Conservation (phyloP, 768 basidiomycete genomes). For the Lanmaoa rubissima region DNA sequence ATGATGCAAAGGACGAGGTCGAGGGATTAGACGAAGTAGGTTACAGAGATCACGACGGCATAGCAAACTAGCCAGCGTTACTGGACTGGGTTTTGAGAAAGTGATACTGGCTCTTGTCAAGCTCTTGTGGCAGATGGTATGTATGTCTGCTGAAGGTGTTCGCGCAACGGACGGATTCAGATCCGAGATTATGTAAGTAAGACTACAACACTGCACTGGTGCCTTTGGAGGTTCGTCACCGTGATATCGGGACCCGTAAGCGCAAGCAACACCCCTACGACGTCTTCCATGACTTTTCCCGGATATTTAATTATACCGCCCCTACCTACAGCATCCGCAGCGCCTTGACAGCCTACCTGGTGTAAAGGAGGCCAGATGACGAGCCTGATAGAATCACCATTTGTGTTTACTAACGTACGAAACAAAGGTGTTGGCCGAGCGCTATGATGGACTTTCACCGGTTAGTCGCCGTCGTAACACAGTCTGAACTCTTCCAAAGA, state of each 20-base stretch:
- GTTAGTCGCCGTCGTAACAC: constrained; percentile 21
- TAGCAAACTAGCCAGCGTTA: constrained; percentile 29
- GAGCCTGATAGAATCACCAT: not conserved
- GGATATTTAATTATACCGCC: constrained; percentile 53
- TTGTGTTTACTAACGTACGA: not conserved
- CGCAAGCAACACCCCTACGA: constrained; percentile 56
- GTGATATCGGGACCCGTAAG: constrained; percentile 49
- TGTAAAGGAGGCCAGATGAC: not conserved
- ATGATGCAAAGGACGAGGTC: constrained; percentile 16
- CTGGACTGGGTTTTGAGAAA: not conserved
- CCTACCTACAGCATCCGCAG: constrained; percentile 43
- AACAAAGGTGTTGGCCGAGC: not conserved
- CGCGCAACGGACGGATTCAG: no score
- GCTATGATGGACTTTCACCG: not conserved
- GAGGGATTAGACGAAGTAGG: constrained; percentile 15
- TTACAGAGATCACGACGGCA: constrained; percentile 26
- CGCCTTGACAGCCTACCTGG: constrained; percentile 25
- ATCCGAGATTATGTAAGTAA: no score
- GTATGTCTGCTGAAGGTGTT: no score
- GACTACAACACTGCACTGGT: constrained; percentile 40
- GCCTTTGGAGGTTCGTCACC: constrained; percentile 52
- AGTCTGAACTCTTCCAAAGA: constrained; percentile 37
- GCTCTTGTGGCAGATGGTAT: no score
- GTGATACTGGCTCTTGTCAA: no score
- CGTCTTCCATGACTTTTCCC: constrained; percentile 43